Percentiles rank a stretch among this genome's conserved stretches.
Evolutionary conservation across 192 early-diverging fungal genomes (phyloP).

Genomic region (Jimgerdemannia flammicorona): DNA sequence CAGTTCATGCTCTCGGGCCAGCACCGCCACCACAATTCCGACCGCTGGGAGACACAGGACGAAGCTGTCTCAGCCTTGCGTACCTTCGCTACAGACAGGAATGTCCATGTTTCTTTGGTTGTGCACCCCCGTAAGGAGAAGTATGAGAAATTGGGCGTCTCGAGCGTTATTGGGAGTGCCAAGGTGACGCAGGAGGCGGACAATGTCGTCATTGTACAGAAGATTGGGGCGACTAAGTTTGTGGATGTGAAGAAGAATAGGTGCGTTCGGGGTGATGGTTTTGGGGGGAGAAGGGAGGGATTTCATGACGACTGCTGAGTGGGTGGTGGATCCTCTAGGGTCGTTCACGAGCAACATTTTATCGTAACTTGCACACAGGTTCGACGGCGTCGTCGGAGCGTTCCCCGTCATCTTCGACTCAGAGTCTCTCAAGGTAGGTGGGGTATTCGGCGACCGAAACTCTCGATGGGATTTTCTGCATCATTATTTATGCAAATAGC

Average conservation of each 20-base stretch:
- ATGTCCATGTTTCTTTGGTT: constrained; percentile 70
- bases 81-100: constrained; percentile 60
- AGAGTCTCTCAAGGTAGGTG: not conserved
- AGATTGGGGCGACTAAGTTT: constrained; percentile 32
- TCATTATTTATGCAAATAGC: not conserved
- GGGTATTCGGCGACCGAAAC: not conserved
- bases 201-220: constrained; percentile 68
- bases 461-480: not conserved
- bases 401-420: not conserved
- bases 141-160: constrained; percentile 53
- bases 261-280: constrained; percentile 9
- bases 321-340: not conserved
- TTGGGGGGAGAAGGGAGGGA: not conserved
- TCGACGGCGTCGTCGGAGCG: not conserved
- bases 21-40: constrained; percentile 23
- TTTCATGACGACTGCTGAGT: not conserved
- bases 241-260: constrained; percentile 67
- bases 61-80: constrained; percentile 57
- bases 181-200: constrained; percentile 78
- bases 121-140: constrained; percentile 68
- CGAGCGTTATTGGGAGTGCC: constrained; percentile 68
- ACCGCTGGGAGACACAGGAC: constrained; percentile 62
- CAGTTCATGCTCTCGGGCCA: constrained; percentile 75
- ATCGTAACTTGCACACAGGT: not conserved
- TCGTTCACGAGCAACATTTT: too few species aligned